These are phyloP conservation scores for Alternaria triticina DNA, from an alignment of 2,329 filamentous ascomycete species.

Conservation along the genomic window DNA sequence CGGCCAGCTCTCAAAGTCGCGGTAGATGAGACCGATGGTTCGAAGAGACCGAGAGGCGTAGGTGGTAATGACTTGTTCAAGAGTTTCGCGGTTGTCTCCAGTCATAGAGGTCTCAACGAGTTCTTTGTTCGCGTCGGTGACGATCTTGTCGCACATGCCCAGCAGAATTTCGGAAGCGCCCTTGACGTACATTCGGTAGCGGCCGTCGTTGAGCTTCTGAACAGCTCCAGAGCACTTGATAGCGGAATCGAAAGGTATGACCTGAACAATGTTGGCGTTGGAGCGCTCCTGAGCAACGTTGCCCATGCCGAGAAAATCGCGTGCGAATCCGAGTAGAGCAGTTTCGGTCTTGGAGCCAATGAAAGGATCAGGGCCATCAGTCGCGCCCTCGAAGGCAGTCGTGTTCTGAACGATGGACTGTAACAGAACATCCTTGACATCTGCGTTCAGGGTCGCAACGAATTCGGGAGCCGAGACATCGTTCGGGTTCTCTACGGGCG, in stretches of 20 bases:
- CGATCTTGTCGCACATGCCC: conserved; percentile 57
- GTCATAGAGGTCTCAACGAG: conserved; percentile 61
- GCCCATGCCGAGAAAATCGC: conserved; percentile 69
- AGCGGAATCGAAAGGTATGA: conserved; percentile 67
- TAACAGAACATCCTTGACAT: conserved; percentile 63
- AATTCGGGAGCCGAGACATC: conserved; percentile 63
- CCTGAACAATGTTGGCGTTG: conserved; percentile 64
- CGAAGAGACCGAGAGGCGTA: conserved; percentile 83
- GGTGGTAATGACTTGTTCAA: conserved; percentile 73
- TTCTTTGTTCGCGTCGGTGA: conserved; percentile 66
- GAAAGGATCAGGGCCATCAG: conserved; percentile 59
- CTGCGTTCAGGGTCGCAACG: conserved; percentile 57
- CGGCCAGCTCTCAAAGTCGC: conserved; percentile 84
- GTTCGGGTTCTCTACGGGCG: conserved; percentile 49
- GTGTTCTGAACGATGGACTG: conserved; percentile 59
- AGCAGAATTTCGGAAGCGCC: conserved; percentile 60
- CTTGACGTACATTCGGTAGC: conserved; percentile 64
- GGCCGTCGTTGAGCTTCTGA: conserved; percentile 60
- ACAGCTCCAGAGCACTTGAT: conserved; percentile 75
- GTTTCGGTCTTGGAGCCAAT: conserved; percentile 81
- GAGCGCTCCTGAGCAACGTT: conserved; percentile 66
- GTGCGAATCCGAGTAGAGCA: conserved; percentile 72
- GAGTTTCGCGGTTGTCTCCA: conserved; percentile 61
- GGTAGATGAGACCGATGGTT: conserved; percentile 83
- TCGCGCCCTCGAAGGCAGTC: conserved; percentile 51